A percentile compares a stretch with the other conserved stretches of the same genome.
Evolutionary conservation across 2,329 filamentous ascomycete genomes (phyloP).

Genomic region (Pseudopithomyces chartarum): DNA sequence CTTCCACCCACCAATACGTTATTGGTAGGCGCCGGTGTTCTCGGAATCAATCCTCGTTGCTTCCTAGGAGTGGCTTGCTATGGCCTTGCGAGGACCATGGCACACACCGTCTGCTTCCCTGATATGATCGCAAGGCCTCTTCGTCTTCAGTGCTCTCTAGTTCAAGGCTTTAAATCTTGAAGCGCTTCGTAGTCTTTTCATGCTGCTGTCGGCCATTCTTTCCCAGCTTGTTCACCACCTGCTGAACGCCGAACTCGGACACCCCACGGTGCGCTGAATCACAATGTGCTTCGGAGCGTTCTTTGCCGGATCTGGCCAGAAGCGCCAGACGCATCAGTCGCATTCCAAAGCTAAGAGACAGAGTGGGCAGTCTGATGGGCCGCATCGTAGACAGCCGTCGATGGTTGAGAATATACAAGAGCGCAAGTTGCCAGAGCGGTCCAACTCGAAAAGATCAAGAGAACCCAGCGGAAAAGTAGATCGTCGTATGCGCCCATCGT

Average conservation of each 20-base stretch:
- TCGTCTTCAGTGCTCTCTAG: background rate
- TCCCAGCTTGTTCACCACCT: background rate
- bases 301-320: slow-evolving; percentile 38
- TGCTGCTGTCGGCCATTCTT: too few relatives aligned
- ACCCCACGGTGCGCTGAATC: slow-evolving; percentile 28
- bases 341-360: slow-evolving; percentile 37
- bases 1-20: too few relatives aligned
- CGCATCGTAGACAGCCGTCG: slow-evolving; percentile 29
- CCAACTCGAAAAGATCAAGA: slow-evolving; percentile 30
- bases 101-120: too few relatives aligned
- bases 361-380: slow-evolving; percentile 24
- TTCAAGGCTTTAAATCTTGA: slow-evolving; percentile 4
- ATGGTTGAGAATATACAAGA: slow-evolving; percentile 32
- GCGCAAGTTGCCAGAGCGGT: slow-evolving; percentile 34
- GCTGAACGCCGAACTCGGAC: slow-evolving; percentile 30
- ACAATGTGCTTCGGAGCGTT: slow-evolving; percentile 46
- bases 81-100: too few relatives aligned
- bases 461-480: slow-evolving; percentile 30
- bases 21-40: too few relatives aligned
- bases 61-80: too few relatives aligned
- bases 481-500: slow-evolving; percentile 21
- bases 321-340: slow-evolving; percentile 32
- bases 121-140: background rate
- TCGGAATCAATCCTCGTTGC: too few relatives aligned
- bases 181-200: background rate